phyloP scores from a whole-genome alignment of 768 basidiomycete genomes.

The Suillus subluteus region DNA sequence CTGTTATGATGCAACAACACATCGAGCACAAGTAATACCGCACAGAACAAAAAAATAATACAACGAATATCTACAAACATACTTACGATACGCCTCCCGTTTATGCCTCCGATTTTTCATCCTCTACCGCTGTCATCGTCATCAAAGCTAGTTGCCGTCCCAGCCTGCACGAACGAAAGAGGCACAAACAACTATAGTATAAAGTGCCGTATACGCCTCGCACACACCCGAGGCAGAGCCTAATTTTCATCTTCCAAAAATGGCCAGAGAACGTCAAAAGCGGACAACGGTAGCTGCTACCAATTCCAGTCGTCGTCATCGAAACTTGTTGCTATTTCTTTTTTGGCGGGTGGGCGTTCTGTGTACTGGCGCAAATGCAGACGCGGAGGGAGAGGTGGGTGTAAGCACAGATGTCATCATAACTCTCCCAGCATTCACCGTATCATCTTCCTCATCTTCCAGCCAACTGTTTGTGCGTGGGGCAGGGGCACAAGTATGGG shows the following conservation, averaged over 20 bases:
- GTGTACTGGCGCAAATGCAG: slow-evolving; percentile 7
- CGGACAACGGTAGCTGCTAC: slow-evolving; percentile 31
- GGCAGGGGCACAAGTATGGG: slow-evolving; percentile 17
- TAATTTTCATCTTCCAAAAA: neutral
- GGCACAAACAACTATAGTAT: neutral
- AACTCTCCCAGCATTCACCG: slow-evolving; percentile 20
- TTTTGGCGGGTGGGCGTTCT: slow-evolving; percentile 6
- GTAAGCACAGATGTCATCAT: slow-evolving; percentile 37
- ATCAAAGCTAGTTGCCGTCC: neutral
- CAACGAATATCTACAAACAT: neutral
- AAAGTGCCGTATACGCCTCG: neutral
- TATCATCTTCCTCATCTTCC: slow-evolving; percentile 43
- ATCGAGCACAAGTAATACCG: neutral
- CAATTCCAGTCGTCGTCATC: slow-evolving; percentile 66
- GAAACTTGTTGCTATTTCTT: slow-evolving; percentile 17
- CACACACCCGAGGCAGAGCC: neutral
- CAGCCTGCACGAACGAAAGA: neutral
- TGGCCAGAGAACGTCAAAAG: neutral
- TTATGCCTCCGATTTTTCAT: neutral
- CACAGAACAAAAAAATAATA: neutral
- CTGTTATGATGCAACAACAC: neutral
- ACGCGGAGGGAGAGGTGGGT: slow-evolving; percentile 17
- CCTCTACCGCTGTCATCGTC: neutral
- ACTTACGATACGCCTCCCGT: neutral
- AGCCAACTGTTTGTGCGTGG: slow-evolving; percentile 33